phyloP scores from a whole-genome alignment of 257 asterid species.

The Gentiana macrophylla region DNA sequence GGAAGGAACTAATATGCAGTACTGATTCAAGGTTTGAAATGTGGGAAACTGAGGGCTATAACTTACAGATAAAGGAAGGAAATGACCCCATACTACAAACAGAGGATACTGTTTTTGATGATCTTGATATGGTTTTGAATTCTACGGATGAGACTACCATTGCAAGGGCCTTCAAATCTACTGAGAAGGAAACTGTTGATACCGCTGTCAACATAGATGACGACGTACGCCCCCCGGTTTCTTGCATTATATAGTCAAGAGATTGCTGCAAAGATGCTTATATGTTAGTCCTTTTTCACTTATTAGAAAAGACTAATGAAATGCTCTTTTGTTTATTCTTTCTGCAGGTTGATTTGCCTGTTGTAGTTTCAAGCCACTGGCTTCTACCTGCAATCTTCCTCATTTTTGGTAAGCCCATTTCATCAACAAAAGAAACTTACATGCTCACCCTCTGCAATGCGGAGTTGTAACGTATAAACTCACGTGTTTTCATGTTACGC shows the following conservation, averaged over 20 bases:
- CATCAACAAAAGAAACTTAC: neutral
- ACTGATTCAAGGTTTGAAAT: conserved; percentile 88
- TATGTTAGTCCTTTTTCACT: too few species aligned
- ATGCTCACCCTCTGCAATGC: too few species aligned
- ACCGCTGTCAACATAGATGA: conserved; percentile 53
- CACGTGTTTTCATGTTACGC: too few species aligned
- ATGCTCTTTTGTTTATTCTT: neutral
- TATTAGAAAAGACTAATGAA: too few species aligned
- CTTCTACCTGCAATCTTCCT: conserved; percentile 66
- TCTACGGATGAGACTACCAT: conserved; percentile 29
- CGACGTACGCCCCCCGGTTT: conserved; percentile 43
- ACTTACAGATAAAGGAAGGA: conserved; percentile 59
- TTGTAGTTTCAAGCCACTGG: conserved; percentile 81
- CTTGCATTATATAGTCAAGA: neutral
- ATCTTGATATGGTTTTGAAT: conserved; percentile 48
- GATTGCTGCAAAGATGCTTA: too few species aligned
- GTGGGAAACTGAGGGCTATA: conserved; percentile 84
- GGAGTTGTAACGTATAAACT: too few species aligned
- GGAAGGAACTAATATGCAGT: conserved; percentile 68
- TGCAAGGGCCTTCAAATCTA: conserved; percentile 16
- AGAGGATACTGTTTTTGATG: conserved; percentile 40
- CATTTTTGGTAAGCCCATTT: conserved; percentile 45
- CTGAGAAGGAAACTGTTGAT: conserved; percentile 26
- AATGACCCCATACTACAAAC: conserved; percentile 42
- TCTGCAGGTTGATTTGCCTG: conserved; percentile 78